Evolutionary conservation across 2,329 filamentous ascomycete species (phyloP).

Genomic region (Fusarium circinatum): DNA sequence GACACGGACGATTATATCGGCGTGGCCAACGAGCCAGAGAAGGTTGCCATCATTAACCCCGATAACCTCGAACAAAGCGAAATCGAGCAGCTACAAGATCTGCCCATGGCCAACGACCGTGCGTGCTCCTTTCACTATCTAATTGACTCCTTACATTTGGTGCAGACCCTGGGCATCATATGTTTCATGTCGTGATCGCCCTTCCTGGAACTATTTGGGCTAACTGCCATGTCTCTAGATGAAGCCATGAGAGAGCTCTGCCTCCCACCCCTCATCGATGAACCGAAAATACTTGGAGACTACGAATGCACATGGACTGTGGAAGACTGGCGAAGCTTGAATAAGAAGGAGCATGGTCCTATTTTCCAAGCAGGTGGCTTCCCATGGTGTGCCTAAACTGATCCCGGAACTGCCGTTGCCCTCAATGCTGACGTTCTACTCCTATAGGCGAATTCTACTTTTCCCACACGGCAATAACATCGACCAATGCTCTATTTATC

Average conservation of each 20-base stretch:
- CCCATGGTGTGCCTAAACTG: slow-evolving; percentile 72
- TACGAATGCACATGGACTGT: slow-evolving; percentile 87
- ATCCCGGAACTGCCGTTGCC: slow-evolving; percentile 43
- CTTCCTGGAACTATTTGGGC: slow-evolving; percentile 9
- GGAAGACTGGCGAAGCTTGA: slow-evolving; percentile 79
- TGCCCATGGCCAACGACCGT: slow-evolving; percentile 65
- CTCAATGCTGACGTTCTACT: slow-evolving; percentile 34
- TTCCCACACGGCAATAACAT: slow-evolving; percentile 96
- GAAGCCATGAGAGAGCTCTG: slow-evolving; percentile 87
- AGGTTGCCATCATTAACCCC: slow-evolving; percentile 65
- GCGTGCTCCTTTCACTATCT: slow-evolving; percentile 45
- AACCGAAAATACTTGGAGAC: slow-evolving; percentile 83
- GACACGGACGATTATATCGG: slow-evolving; percentile 66
- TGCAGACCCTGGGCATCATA: not conserved
- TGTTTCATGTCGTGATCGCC: not conserved
- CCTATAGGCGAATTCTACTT: slow-evolving; percentile 84
- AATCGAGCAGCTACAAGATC: slow-evolving; percentile 58
- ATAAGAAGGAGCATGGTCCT: slow-evolving; percentile 87
- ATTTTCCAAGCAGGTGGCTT: slow-evolving; percentile 85
- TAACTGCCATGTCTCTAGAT: slow-evolving; percentile 58
- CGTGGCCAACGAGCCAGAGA: slow-evolving; percentile 59
- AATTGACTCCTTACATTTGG: not conserved
- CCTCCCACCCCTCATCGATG: slow-evolving; percentile 76
- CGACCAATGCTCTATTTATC: slow-evolving; percentile 92
- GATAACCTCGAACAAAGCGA: slow-evolving; percentile 60